Base-by-base conservation (phyloP, 352 stramenopile species). In the Pythium chondricola region DNA sequence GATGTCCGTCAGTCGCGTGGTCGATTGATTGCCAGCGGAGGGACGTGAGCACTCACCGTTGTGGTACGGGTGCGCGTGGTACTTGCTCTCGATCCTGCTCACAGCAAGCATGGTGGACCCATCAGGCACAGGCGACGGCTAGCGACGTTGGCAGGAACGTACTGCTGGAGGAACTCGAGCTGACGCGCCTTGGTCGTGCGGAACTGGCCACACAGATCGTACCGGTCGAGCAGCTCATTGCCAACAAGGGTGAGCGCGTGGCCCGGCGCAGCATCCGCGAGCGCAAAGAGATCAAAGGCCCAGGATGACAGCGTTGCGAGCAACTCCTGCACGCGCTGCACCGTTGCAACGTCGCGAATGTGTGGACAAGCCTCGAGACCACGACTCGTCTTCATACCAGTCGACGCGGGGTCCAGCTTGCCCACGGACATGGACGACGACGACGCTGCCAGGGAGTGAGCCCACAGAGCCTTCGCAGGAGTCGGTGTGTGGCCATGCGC, bases 1-100 rank as follows among this genome's bases (percentile, higher is more conserved):
- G n/a, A n/a, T n/a, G n/a, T n/a, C n/a, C n/a, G n/a, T n/a, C n/a
- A n/a, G n/a, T n/a, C n/a, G n/a, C n/a, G n/a, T n/a, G n/a, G n/a
- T 11, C 32, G 33, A 18, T 14, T 48, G 42, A 20, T 7, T 24
- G 43, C 32, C 8, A 16, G 38, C 21, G 10, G 27, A 27, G n/a
- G 26, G 22, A 43, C 30, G 25, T 22, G 35, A 27, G 3, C 6
- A 14, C 25, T 13, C 69, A 85, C 77, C 71, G 52, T 95, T 95
- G 55, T 95, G 85, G 56, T 95, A 95, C 13, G 85, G 82, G 36
- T 93, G 73, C 18, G 48, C 54, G 44, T 79, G 61, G 63, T 93
- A 93, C 32, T 74, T 71, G 35, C 54, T 52, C 51, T 85, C 62
- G 27, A 86, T 65, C 48, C 74, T 85, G 18, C 36, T 43, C 25